phyloP scores from a whole-genome alignment of 2,329 filamentous ascomycete genomes.

The Cercospora janseana region DNA sequence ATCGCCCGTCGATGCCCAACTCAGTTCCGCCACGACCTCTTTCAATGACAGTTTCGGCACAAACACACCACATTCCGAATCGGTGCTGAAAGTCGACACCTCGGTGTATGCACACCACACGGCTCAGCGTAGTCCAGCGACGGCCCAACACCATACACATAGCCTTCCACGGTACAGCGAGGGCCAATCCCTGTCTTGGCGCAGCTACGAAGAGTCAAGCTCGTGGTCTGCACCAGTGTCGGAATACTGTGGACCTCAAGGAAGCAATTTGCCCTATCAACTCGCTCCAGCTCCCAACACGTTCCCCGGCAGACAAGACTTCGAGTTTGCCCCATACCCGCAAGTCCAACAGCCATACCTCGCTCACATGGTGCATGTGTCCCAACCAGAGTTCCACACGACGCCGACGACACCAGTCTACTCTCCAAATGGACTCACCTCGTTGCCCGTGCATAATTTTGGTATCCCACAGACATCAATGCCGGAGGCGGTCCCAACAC shows the following conservation, averaged over 20 bases:
- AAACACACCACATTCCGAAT: background rate
- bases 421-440: conserved; percentile 15
- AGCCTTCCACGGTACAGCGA: conserved; percentile 3
- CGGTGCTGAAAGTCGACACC: background rate
- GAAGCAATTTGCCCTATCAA: conserved; percentile 7
- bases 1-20: background rate
- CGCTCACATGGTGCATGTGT: conserved; percentile 21
- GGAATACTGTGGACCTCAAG: conserved; percentile 9
- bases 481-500: background rate
- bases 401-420: conserved; percentile 23
- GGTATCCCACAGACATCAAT: conserved; percentile 4
- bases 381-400: conserved; percentile 28
- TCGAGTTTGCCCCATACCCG: conserved; percentile 18
- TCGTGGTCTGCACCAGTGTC: conserved; percentile 8
- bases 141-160: conserved; percentile 1
- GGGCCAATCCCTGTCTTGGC: conserved; percentile 4
- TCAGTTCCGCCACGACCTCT: background rate
- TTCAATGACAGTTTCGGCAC: background rate
- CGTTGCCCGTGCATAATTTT: conserved; percentile 19
- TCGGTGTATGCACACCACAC: background rate
- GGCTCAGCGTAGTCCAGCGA: background rate
- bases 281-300: conserved; percentile 2
- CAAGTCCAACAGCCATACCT: conserved; percentile 18
- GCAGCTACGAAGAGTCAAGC: conserved; percentile 6
- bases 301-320: conserved; percentile 21